Evolutionary conservation across 2,329 filamentous ascomycete genomes (phyloP).

Genomic region (Pseudogymnoascus sp.): DNA sequence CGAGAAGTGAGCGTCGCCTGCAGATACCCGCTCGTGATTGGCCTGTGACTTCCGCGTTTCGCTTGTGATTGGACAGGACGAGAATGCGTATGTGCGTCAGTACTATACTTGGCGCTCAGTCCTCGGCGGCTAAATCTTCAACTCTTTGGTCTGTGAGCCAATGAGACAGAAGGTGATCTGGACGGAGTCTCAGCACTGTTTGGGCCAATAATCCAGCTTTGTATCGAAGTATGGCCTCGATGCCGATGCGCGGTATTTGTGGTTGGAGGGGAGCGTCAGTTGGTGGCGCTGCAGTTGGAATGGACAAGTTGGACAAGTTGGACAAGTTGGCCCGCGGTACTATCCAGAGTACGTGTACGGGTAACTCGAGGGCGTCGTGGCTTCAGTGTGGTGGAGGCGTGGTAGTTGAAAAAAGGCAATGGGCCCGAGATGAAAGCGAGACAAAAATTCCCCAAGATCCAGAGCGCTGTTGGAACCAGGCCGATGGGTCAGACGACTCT

Average conservation of each 20-base stretch:
- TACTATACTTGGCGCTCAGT: conserved; percentile 2
- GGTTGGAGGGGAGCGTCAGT: not conserved
- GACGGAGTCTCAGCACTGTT: not conserved
- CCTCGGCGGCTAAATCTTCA: not conserved
- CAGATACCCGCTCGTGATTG: not conserved
- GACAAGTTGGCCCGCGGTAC: not conserved
- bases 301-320: not conserved
- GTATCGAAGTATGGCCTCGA: not conserved
- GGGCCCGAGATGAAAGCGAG: not conserved
- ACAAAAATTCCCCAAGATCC: not conserved
- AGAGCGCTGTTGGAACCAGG: not conserved
- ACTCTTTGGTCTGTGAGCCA: not conserved
- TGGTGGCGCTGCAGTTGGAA: not conserved
- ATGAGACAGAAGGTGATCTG: not conserved
- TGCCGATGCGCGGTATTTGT: not conserved
- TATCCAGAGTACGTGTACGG: not conserved
- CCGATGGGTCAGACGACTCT: not conserved
- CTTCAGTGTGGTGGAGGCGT: not conserved
- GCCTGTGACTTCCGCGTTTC: not conserved
- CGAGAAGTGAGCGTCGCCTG: not conserved
- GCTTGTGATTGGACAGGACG: not conserved
- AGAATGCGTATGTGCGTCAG: conserved; percentile 1
- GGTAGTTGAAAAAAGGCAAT: not conserved
- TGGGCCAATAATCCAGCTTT: not conserved
- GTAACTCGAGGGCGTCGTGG: not conserved